Conservation (phyloP, 1,284 basidiomycete species). For the Rhodofomes roseus region DNA sequence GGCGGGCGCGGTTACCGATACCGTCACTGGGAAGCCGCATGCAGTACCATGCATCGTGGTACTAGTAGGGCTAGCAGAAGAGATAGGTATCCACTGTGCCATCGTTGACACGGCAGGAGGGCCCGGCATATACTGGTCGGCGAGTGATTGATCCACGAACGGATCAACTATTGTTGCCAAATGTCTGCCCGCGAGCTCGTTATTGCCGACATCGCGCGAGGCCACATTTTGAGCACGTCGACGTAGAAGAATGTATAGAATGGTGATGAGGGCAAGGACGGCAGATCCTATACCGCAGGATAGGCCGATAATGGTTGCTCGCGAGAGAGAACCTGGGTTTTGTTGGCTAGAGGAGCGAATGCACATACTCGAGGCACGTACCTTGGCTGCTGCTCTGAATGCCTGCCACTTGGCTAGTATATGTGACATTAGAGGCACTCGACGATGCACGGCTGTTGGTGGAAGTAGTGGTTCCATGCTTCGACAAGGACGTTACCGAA, state of each 20-base stretch:
- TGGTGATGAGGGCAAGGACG: neutral
- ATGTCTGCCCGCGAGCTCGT: neutral
- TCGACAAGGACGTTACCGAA: neutral
- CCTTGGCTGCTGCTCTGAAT: neutral
- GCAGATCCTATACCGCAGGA: neutral
- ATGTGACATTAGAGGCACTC: no score
- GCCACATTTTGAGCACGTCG: neutral
- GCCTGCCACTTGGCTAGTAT: no score
- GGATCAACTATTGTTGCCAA: neutral
- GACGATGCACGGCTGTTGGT: no score
- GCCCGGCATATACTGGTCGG: neutral
- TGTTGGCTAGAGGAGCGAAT: neutral
- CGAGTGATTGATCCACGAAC: neutral
- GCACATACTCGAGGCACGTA: neutral
- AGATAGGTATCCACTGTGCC: neutral
- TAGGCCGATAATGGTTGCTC: neutral
- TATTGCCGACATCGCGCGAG: neutral
- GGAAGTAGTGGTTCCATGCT: neutral
- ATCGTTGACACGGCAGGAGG: neutral
- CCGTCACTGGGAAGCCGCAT: neutral
- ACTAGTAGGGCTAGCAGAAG: neutral
- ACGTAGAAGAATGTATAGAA: neutral
- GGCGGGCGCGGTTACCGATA: neutral
- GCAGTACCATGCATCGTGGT: neutral
- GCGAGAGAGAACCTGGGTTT: neutral